Percentiles rank a stretch among this genome's conserved stretches.
These are phyloP conservation scores for Xylaria arbuscula DNA, from an alignment of 2,329 filamentous ascomycete genomes.

Conservation along the genomic window DNA sequence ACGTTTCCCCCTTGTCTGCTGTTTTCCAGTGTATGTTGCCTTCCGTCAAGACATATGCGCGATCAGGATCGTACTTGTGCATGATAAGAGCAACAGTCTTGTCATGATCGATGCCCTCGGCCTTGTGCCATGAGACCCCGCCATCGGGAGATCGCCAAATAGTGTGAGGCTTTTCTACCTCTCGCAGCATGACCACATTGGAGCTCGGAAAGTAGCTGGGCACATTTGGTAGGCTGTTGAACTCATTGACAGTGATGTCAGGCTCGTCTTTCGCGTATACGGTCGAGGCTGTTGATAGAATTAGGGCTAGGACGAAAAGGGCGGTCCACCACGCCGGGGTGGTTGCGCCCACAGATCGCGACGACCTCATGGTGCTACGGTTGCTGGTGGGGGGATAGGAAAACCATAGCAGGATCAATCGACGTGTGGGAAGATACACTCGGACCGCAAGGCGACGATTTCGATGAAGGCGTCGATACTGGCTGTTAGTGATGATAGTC, in stretches of 20 bases:
- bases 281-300: slow-evolving; percentile 47
- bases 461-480: slow-evolving; percentile 7
- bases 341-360: slow-evolving; percentile 58
- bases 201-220: slow-evolving; percentile 94
- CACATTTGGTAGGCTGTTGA: slow-evolving; percentile 73
- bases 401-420: slow-evolving; percentile 57
- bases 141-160: slow-evolving; percentile 85
- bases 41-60: slow-evolving; percentile 82
- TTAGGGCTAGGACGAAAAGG: slow-evolving; percentile 52
- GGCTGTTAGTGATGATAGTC: slow-evolving; percentile 10
- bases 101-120: slow-evolving; percentile 73
- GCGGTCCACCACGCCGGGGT: slow-evolving; percentile 55
- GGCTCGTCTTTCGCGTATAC: slow-evolving; percentile 71
- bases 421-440: slow-evolving; percentile 9
- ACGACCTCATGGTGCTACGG: slow-evolving; percentile 65
- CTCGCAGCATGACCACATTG: slow-evolving; percentile 81
- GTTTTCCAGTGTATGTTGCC: slow-evolving; percentile 83
- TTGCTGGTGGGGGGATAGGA: slow-evolving; percentile 44
- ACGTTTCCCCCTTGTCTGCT: slow-evolving; percentile 82
- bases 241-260: slow-evolving; percentile 70
- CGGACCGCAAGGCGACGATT: slow-evolving; percentile 5
- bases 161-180: slow-evolving; percentile 66
- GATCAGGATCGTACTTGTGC: slow-evolving; percentile 81
- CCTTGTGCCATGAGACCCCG: slow-evolving; percentile 78
- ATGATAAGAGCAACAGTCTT: slow-evolving; percentile 72